Base-by-base conservation (phyloP, 345 rosid genomes). In the Corchorus capsularis region DNA sequence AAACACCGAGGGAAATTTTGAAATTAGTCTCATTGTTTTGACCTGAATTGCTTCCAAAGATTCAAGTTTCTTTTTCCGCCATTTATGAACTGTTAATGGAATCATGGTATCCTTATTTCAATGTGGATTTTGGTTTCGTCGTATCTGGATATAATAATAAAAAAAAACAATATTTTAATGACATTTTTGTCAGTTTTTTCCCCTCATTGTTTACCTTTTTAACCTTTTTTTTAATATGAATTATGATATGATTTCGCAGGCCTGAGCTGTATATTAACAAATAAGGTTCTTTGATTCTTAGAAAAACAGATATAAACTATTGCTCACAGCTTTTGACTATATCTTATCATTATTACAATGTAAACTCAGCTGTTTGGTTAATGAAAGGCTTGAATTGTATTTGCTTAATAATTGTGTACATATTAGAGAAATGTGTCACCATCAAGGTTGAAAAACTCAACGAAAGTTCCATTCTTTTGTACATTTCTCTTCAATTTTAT, bases 191-290 rank as follows among this genome's bases (percentile, higher is more conserved):
- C 65, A 1, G 6, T 53, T 12, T 13, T 34, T 14, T 2, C 0
- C 20, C 2, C 8, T 45, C 10, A 6, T 61, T 34, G 17, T 34
- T 32, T 61, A 12, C 8, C 35, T 59, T 60, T 13, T 5, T 35
- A 39, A 6, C 15, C 47, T 27, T 68, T 68, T 27, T 13, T 68
- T 68, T 27, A 47, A 49, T 47, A 3, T 13, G 50, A 1, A 2
- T 1, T 9, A 37, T 55, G 39, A 37, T 22, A 3, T 32, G 1
- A 61, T n/a, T 49, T 27, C 8, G 8, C 13, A 27, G 37, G 41
- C 73, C 72, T 37, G 14, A 16, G 43, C 45, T 32, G 72, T 34
- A 62, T 62, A 62, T 27, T 27, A 62, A 35, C 66, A 62, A 62
- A 34, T 60, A 5, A 69, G 9, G 14, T 1, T 46, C 7, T 32